These are phyloP conservation scores for Cadophora sp. DNA, from an alignment of 2,329 filamentous ascomycete species.

Conservation along the genomic window DNA sequence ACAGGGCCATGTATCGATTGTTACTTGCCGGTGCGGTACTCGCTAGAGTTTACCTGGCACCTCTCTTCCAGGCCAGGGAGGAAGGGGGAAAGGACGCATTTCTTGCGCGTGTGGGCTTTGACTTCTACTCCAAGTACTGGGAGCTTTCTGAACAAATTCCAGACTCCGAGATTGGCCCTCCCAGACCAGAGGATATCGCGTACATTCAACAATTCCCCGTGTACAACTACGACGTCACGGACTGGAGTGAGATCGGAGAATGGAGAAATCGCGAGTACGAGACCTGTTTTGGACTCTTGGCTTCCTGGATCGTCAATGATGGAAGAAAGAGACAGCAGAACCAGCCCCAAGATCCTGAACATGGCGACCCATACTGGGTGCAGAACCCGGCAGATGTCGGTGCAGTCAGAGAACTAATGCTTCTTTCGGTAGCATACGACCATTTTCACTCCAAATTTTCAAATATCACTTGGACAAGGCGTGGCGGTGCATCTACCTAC, in stretches of 20 bases:
- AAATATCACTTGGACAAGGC: conserved; percentile 5
- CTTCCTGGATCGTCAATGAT: conserved; percentile 34
- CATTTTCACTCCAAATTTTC: conserved; percentile 27
- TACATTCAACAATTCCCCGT: conserved; percentile 32
- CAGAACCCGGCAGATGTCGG: conserved; percentile 25
- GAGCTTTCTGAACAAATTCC: conserved; percentile 15
- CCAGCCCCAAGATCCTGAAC: conserved; percentile 15
- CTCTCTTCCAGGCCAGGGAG: conserved; percentile 30
- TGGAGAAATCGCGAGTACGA: conserved; percentile 32
- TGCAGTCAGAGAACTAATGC: conserved; percentile 32
- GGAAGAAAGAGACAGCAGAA: conserved; percentile 27
- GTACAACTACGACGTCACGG: conserved; percentile 31
- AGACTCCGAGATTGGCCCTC: conserved; percentile 11
- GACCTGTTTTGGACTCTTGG: conserved; percentile 28
- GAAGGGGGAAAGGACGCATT: conserved; percentile 23
- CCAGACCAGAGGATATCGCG: conserved; percentile 19
- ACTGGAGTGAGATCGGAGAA: conserved; percentile 28
- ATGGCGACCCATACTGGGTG: conserved; percentile 22
- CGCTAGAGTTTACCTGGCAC: conserved; percentile 28
- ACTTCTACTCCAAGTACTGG: conserved; percentile 10
- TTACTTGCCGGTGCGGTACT: conserved; percentile 31
- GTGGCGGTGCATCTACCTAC: background rate
- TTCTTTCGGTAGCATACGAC: conserved; percentile 33
- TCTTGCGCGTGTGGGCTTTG: conserved; percentile 15
- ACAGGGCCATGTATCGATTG: conserved; percentile 32